Base-by-base conservation (phyloP, 352 stramenopile genomes). In the Phytophthora litchii region DNA sequence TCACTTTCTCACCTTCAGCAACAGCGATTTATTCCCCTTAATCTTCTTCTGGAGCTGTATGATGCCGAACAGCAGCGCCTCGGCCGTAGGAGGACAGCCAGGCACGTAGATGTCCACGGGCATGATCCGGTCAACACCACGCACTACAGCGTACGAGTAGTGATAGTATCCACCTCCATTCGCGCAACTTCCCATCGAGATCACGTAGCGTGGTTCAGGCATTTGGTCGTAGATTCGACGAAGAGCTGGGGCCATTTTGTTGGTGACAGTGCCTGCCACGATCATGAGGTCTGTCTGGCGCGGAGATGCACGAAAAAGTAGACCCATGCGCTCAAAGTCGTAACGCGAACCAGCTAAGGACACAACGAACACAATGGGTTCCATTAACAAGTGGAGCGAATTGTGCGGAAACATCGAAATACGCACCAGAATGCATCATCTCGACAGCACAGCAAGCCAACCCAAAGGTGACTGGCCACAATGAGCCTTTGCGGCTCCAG, bases 21-120 rank as follows among this genome's bases (percentile, higher is more conserved):
- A 64, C 29, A 99, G 78, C 52, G 82, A 92, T 78, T 98, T 98
- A 85, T 99, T 99, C 57, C 83, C 89, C 78, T 99, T 99, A 58
- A 99, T 88, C 83, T 99, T 99, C 89, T 99, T 99, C 83, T 99
- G 96, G 45, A 99, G 82, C 80, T 99, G 97, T 57, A 99, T 83
- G 47, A 99, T 64, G 7, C 97, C 97, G 72, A 99, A 99, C 32
- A 99, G 77, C 41, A 99, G 76, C 17, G 96, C 97, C 72, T 99
- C 97, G 1, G 97, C 96, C 11, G 97, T 99, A 3, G 97, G 97
- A 47, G 98, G 98, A 67, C 98, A 99, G 9, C 97, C 97, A 0
- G 98, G 98, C n/a, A 99, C 97, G 72, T 99, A 99, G 68, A 99
- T 99, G 76, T 99, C 97, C 13, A 99, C 97, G 14, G 97, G 97